Conservation (phyloP, 2,329 filamentous ascomycete species). For the Zymoseptoria tritici region DNA sequence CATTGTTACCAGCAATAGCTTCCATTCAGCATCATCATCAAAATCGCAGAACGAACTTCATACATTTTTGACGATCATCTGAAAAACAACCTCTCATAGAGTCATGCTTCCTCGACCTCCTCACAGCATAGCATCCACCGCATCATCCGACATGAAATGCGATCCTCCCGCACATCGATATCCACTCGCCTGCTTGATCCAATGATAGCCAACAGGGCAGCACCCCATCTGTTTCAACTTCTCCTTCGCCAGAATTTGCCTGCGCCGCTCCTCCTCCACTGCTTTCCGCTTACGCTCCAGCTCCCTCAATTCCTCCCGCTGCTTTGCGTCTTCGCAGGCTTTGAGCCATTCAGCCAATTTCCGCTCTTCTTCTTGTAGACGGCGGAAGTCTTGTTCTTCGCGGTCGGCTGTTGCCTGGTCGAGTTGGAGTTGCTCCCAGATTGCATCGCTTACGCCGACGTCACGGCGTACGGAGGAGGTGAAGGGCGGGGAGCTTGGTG, state of each 20-base stretch:
- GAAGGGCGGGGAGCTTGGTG: background rate
- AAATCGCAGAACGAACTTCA: too few relatives aligned
- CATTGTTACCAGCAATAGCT: too few relatives aligned
- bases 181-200: conserved; percentile 53
- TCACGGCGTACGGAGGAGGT: conserved; percentile 33
- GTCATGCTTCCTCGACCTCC: too few relatives aligned
- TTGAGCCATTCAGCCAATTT: conserved; percentile 16
- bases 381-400: conserved; percentile 33
- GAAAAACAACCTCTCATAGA: too few relatives aligned
- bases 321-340: conserved; percentile 9
- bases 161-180: conserved; percentile 56
- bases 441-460: conserved; percentile 49
- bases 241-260: conserved; percentile 33
- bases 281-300: conserved; percentile 26
- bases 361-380: conserved; percentile 25
- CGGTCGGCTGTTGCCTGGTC: conserved; percentile 37
- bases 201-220: conserved; percentile 52
- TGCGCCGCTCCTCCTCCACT: conserved; percentile 23
- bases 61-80: too few relatives aligned
- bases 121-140: background rate
- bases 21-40: too few relatives aligned
- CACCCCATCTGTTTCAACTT: conserved; percentile 48
- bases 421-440: conserved; percentile 54
- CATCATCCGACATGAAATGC: conserved; percentile 47
- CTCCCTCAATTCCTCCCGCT: conserved; percentile 7